Evolutionary conservation across 306 rosid genomes (phyloP), one percentile per base, ranked within the genome.

Genomic region (Cajanus cajan): DNA sequence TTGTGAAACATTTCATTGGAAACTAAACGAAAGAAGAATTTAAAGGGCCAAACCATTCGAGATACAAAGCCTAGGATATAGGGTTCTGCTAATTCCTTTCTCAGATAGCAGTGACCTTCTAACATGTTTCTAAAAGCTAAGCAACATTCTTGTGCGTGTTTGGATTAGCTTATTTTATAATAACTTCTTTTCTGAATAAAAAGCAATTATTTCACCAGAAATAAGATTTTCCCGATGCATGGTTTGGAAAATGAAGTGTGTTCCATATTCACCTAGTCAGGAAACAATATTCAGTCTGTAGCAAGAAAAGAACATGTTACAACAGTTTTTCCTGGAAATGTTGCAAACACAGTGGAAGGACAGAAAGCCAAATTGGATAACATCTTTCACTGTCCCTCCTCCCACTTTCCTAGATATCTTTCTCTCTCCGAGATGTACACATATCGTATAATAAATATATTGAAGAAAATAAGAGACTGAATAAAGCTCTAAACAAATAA

Each of bases 251-350:
- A 71, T 43, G 68, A 64, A 73, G 50, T 66, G 40, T 43, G 59
- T 55, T 67, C 50, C 74, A 50, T 61, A 65, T 62, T 50, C 40
- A 37, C 51, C 34, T 19, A 37, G 45, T 73, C 40, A 54, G 21
- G 52, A 70, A 45, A 79, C 28, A 70, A 59, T 69, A 14, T 19
- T 79, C 24, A 40, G 76, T 47, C 43, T 41, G 64, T 68, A 52
- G 48, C 40, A 48, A 18, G 73, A 45, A 22, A 54, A 65, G 10
- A 22, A 41, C 11, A 8, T 36, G 12, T 58, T 74, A 55, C 28
- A 48, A 64, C 51, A 57, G 55, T 11, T 57, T 68, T 68, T 57
- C 21, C 3, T 0, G 64, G 24, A 8, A 71, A 82, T 25, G 24
- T 48, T 36, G 77, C 50, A 47, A 82, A 16, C 33, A 48, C 19